Conservation (phyloP, 345 rosid species). For the Populus ilicifolia region DNA sequence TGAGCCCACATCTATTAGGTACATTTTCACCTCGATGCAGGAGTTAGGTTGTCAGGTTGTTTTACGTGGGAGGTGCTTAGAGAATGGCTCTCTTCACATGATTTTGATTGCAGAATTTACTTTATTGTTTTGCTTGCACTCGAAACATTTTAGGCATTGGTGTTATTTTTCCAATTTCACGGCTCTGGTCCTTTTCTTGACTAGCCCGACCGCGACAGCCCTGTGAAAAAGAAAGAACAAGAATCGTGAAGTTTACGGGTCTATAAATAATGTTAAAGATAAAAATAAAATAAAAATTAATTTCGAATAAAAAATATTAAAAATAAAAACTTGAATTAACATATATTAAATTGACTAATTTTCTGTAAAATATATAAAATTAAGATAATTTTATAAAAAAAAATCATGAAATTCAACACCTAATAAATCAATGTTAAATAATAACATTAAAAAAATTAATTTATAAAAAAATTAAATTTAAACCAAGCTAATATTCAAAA, state of each 20-base stretch:
- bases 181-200: too few species aligned
- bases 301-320: too few species aligned
- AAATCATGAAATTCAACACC: fast-evolving
- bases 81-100: neutral
- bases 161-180: neutral
- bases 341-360: fast-evolving
- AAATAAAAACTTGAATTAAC: too few species aligned
- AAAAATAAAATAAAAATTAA: too few species aligned
- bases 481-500: too few species aligned
- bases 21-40: neutral
- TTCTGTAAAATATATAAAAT: fast-evolving
- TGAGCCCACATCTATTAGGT: neutral
- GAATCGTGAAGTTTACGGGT: too few species aligned
- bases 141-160: neutral
- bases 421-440: fast-evolving
- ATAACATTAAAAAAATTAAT: too few species aligned
- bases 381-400: fast-evolving
- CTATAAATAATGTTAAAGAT: too few species aligned
- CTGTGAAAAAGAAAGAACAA: too few species aligned
- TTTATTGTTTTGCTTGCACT: neutral
- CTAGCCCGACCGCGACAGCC: too few species aligned
- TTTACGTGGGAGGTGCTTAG: neutral
- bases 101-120: neutral
- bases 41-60: neutral
- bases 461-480: too few species aligned